phyloP scores from a whole-genome alignment of 768 basidiomycete genomes.

The Mycena galopus region DNA sequence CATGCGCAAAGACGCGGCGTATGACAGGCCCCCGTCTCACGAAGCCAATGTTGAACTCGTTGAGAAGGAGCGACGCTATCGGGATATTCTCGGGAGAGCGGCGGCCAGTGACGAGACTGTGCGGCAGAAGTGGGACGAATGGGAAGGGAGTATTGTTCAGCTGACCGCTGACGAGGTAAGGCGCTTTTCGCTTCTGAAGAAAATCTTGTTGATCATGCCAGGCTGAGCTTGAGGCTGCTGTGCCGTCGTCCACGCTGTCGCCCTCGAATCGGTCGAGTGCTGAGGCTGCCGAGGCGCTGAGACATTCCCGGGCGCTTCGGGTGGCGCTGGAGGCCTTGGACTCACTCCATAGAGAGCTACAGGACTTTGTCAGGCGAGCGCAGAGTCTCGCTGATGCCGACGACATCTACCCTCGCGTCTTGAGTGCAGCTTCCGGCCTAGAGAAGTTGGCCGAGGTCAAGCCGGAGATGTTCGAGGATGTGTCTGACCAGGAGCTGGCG shows the following conservation, averaged over 20 bases:
- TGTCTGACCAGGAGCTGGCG: slow-evolving; percentile 80
- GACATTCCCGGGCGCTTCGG: slow-evolving; percentile 78
- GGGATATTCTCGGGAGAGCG: slow-evolving; percentile 79
- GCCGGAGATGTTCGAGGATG: slow-evolving; percentile 90
- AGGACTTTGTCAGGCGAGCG: slow-evolving; percentile 74
- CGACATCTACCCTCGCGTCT: slow-evolving; percentile 78
- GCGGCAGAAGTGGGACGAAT: slow-evolving; percentile 88
- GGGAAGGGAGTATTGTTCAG: slow-evolving; percentile 79
- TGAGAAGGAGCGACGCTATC: slow-evolving; percentile 78
- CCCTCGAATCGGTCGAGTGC: slow-evolving; percentile 48
- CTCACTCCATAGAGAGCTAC: slow-evolving; percentile 71
- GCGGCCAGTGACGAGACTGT: slow-evolving; percentile 82
- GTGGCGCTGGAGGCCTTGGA: slow-evolving; percentile 85
- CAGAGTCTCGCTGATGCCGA: slow-evolving; percentile 73
- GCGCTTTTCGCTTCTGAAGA: slow-evolving; percentile 32
- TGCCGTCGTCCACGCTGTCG: slow-evolving; percentile 73
- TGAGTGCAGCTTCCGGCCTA: slow-evolving; percentile 74
- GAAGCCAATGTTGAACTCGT: slow-evolving; percentile 84
- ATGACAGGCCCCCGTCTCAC: slow-evolving; percentile 76
- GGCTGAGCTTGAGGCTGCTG: slow-evolving; percentile 74
- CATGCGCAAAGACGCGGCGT: slow-evolving; percentile 62
- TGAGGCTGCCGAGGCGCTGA: slow-evolving; percentile 64
- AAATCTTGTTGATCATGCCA: slow-evolving; percentile 42
- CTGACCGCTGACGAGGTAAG: slow-evolving; percentile 78
- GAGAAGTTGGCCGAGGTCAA: slow-evolving; percentile 78